phyloP scores from a whole-genome alignment of 768 basidiomycete species.

The Boletus edulis region DNA sequence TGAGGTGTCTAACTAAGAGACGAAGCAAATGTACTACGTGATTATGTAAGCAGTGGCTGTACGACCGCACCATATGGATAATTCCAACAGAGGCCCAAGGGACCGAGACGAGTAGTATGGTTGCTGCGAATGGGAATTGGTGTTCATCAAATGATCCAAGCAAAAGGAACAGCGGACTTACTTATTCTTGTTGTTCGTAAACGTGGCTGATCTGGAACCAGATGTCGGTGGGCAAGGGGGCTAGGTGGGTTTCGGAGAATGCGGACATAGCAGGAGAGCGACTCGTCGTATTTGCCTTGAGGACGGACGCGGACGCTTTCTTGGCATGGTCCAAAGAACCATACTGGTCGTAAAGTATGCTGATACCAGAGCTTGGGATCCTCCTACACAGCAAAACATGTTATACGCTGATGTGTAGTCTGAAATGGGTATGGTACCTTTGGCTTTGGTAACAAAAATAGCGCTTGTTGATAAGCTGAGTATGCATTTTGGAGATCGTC shows the following conservation, averaged over 20 bases:
- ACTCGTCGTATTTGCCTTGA: constrained; percentile 93
- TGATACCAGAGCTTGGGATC: constrained; percentile 99
- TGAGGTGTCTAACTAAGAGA: too few species aligned
- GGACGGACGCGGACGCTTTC: constrained; percentile 94
- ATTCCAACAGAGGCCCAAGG: constrained; percentile 36
- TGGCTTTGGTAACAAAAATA: constrained; percentile 93
- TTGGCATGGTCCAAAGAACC: constrained; percentile 98
- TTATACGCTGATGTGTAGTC: constrained; percentile 2
- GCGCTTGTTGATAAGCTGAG: constrained; percentile 96
- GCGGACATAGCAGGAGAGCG: constrained; percentile 90
- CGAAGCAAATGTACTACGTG: too few species aligned
- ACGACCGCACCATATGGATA: too few species aligned
- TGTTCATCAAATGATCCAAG: constrained; percentile 7
- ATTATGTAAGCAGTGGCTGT: too few species aligned
- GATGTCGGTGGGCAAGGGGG: constrained; percentile 93
- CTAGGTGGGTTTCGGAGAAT: constrained; percentile 95
- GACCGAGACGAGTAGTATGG: constrained; percentile 35
- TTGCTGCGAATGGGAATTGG: constrained; percentile 23
- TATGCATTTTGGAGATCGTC: constrained; percentile 99
- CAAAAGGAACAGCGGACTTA: constrained; percentile 36
- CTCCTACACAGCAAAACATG: constrained; percentile 45
- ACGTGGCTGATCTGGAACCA: constrained; percentile 99
- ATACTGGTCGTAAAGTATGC: constrained; percentile 97
- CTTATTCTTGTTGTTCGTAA: constrained; percentile 96
- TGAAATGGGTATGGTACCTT: constrained; percentile 53